Conservation (phyloP, 768 basidiomycete genomes). For the Hemileccinum impolitum region DNA sequence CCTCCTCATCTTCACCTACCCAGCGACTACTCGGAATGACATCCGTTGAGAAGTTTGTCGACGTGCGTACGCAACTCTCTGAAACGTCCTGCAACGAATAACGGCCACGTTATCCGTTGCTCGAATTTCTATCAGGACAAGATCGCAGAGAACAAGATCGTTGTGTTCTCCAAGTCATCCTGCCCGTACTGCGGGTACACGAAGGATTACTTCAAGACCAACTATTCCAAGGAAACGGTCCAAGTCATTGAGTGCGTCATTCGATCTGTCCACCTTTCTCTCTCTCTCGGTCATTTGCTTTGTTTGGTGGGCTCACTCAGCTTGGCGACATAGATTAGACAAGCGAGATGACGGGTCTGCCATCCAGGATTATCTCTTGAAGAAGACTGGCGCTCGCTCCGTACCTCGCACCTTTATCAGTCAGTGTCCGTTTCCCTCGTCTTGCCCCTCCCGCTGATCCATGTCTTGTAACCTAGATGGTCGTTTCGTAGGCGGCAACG, state of each 20-base stretch:
- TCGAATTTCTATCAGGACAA: conserved; percentile 36
- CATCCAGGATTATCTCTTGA: conserved; percentile 62
- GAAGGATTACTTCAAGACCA: conserved; percentile 42
- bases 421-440: conserved; percentile 36
- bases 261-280: not conserved
- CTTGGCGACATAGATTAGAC: conserved; percentile 46
- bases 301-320: not conserved
- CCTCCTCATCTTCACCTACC: conserved; percentile 27
- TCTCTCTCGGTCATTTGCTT: not conserved
- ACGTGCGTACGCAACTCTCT: conserved; percentile 28
- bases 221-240: conserved; percentile 39
- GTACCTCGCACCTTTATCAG: conserved; percentile 81
- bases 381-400: conserved; percentile 65
- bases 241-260: conserved; percentile 46
- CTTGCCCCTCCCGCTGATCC: not conserved
- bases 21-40: conserved; percentile 19
- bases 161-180: conserved; percentile 57
- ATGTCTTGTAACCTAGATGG: conserved; percentile 11
- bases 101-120: conserved; percentile 31
- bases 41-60: conserved; percentile 37
- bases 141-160: conserved; percentile 49
- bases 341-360: conserved; percentile 50
- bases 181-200: conserved; percentile 53
- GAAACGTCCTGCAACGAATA: too few relatives aligned
- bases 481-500: conserved; percentile 18